Percentiles rank a stretch among this genome's conserved stretches.
These are phyloP conservation scores for Pezicula rhizophila DNA, from an alignment of 2,329 filamentous ascomycete genomes.

Conservation along the genomic window DNA sequence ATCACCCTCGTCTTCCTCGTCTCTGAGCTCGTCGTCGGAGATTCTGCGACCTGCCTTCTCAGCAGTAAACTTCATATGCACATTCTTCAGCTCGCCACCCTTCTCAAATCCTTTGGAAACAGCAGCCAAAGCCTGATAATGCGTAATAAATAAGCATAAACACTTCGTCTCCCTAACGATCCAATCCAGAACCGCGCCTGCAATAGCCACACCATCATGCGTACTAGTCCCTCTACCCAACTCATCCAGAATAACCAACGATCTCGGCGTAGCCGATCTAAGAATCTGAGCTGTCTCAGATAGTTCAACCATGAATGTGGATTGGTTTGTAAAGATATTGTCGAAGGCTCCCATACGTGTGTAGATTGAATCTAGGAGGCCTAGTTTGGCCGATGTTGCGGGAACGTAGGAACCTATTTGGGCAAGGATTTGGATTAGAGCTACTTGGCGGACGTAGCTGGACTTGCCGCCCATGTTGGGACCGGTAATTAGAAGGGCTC, in stretches of 20 bases:
- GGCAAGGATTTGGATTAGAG: constrained; percentile 86
- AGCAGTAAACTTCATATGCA: constrained; percentile 83
- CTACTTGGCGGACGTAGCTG: constrained; percentile 90
- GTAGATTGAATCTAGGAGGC: constrained; percentile 84
- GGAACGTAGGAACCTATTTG: constrained; percentile 95
- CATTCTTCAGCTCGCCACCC: constrained; percentile 65
- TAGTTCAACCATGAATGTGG: constrained; percentile 97
- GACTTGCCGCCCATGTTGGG: constrained; percentile 99
- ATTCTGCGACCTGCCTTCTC: constrained; percentile 15
- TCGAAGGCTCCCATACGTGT: constrained; percentile 94
- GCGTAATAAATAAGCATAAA: constrained; percentile 91
- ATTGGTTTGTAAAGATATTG: constrained; percentile 91
- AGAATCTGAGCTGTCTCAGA: constrained; percentile 89
- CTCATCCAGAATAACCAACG: constrained; percentile 89
- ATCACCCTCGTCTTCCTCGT: constrained; percentile 38
- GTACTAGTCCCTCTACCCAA: constrained; percentile 89
- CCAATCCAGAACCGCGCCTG: constrained; percentile 82
- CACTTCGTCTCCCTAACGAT: constrained; percentile 69
- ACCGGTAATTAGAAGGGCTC: constrained; percentile 68
- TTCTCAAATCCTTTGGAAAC: constrained; percentile 62
- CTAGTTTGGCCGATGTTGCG: constrained; percentile 65
- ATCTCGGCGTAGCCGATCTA: constrained; percentile 77
- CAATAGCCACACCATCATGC: constrained; percentile 93
- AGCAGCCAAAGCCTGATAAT: constrained; percentile 80
- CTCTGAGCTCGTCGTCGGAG: constrained; percentile 33